Conservation (phyloP, 805 yeast species). For the Schwanniomyces sp. region DNA sequence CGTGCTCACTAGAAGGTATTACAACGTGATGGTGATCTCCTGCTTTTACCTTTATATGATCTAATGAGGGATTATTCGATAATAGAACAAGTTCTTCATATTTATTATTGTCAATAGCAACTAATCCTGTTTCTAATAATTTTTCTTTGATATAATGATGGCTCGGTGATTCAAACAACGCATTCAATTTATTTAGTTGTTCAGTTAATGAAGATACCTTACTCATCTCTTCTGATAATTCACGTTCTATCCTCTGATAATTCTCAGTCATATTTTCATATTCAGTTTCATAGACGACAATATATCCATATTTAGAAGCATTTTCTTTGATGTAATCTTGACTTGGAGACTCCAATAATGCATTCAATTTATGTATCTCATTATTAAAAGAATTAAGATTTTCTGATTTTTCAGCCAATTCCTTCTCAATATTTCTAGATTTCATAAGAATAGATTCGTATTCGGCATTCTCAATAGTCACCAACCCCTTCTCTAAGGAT, state of each 20-base stretch:
- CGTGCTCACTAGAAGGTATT: slow-evolving; percentile 13
- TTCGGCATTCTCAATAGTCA: slow-evolving; percentile 10
- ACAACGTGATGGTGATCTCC: slow-evolving; percentile 14
- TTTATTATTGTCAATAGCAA: slow-evolving; percentile 11
- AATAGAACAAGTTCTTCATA: slow-evolving; percentile 16
- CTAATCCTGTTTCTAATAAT: slow-evolving; percentile 13
- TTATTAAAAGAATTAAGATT: no score
- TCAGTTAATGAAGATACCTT: neutral
- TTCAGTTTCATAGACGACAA: no score
- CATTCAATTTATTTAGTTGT: slow-evolving; percentile 7
- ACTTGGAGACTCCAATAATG: no score
- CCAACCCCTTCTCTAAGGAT: slow-evolving; percentile 14
- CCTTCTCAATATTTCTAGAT: no score
- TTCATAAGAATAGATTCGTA: no score
- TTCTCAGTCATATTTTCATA: no score
- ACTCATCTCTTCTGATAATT: slow-evolving; percentile 8
- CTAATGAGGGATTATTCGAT: slow-evolving; percentile 21
- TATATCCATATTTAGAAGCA: no score
- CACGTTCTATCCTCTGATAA: no score
- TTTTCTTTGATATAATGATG: slow-evolving; percentile 20
- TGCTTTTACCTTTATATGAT: slow-evolving; percentile 21
- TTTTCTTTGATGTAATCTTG: no score
- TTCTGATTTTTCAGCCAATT: no score
- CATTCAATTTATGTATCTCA: no score
- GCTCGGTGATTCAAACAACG: slow-evolving; percentile 11